phyloP scores from a whole-genome alignment of 495 filamentous ascomycete genomes.

The Neurospora sp. region DNA sequence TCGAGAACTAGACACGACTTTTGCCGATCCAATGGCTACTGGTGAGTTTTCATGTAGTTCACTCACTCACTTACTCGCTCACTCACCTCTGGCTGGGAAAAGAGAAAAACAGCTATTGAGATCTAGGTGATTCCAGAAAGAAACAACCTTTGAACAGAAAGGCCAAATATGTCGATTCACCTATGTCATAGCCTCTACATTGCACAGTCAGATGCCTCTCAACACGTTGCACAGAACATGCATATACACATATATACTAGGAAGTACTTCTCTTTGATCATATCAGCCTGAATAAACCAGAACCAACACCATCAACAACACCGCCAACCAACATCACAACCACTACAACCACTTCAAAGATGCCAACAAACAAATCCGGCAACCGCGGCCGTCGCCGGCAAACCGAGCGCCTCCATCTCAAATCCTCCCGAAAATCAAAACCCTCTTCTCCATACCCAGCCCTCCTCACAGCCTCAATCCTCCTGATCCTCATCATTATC shows the following conservation, averaged over 20 bases:
- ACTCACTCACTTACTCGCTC: neutral
- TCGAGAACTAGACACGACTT: too few relatives aligned
- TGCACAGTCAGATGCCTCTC: too few relatives aligned
- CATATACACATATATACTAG: too few relatives aligned
- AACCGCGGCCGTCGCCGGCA: neutral
- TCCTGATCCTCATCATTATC: neutral
- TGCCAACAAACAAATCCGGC: neutral
- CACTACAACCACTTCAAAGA: neutral
- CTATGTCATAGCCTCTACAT: too few relatives aligned
- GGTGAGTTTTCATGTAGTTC: neutral
- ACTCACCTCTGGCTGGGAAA: neutral
- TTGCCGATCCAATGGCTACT: neutral
- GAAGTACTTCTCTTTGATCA: constrained; percentile 3
- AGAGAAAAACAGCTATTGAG: neutral
- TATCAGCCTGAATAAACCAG: constrained; percentile 11
- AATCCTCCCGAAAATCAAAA: neutral
- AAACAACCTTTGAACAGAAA: neutral
- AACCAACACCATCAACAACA: constrained; percentile 57
- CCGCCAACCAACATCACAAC: constrained; percentile 2
- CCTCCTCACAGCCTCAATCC: neutral
- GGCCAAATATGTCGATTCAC: constrained; percentile 23
- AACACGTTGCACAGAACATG: too few relatives aligned
- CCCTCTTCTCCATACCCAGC: too few relatives aligned
- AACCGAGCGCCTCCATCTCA: neutral
- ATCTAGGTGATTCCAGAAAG: neutral